Evolutionary conservation across 208 protist species (phyloP).

Genomic region (Trypanosoma melophagium): DNA sequence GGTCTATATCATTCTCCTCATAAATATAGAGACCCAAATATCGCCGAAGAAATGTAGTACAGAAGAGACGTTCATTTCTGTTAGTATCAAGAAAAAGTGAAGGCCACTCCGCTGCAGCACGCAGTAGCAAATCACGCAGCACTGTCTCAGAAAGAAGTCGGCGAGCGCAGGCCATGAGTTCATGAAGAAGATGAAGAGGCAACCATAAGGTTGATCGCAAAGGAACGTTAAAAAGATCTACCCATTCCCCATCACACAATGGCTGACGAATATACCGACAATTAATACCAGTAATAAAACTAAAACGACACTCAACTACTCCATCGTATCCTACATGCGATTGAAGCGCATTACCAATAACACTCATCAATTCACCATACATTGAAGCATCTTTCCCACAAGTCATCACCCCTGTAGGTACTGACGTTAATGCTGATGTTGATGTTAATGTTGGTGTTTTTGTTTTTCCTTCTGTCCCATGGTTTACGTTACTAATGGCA

Average conservation of each 20-base stretch:
- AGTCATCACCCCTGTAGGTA: neutral
- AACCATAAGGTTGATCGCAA: conserved; percentile 9
- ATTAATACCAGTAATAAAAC: conserved; percentile 28
- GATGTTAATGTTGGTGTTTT: neutral
- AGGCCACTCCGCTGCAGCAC: conserved; percentile 8
- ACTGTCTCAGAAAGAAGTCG: conserved; percentile 12
- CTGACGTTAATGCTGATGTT: neutral
- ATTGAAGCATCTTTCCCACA: neutral
- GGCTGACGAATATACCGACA: conserved; percentile 9
- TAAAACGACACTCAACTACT: conserved; percentile 24
- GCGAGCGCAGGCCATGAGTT: conserved; percentile 19
- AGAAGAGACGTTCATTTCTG: conserved; percentile 28
- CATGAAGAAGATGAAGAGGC: conserved; percentile 24
- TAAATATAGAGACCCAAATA: conserved; percentile 27
- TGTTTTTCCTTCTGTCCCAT: neutral
- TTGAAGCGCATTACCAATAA: conserved; percentile 10
- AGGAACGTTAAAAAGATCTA: conserved; percentile 22
- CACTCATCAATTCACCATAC: conserved; percentile 14
- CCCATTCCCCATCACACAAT: neutral
- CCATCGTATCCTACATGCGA: conserved; percentile 25
- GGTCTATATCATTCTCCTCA: conserved; percentile 30
- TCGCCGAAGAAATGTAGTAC: conserved; percentile 30
- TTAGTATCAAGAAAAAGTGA: conserved; percentile 25
- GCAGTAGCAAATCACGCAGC: conserved; percentile 1
- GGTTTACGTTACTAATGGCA: neutral